Conservation (phyloP, 2,329 filamentous ascomycete genomes). For the Nemania serpens region DNA sequence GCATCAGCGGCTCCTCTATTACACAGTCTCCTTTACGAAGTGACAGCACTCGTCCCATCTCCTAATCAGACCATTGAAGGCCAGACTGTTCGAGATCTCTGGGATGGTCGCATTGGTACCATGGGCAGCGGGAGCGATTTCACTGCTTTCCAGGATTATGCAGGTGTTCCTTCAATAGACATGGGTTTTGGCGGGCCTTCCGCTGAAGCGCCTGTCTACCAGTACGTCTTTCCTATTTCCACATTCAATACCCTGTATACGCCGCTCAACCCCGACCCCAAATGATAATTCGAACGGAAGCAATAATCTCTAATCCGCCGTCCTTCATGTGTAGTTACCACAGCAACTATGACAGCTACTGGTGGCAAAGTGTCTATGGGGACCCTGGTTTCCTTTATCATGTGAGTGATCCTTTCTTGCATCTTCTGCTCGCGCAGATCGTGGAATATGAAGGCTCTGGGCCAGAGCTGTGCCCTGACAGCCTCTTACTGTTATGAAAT, state of each 20-base stretch:
- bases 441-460: no score
- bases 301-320: conserved; percentile 5
- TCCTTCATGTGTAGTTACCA: conserved; percentile 61
- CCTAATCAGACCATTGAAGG: conserved; percentile 75
- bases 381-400: conserved; percentile 73
- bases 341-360: conserved; percentile 87
- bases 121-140: conserved; percentile 78
- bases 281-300: not conserved
- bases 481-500: no score
- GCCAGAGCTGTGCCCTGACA: no score
- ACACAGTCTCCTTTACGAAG: conserved; percentile 72
- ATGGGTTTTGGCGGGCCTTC: conserved; percentile 58
- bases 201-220: conserved; percentile 64
- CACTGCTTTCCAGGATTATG: conserved; percentile 75
- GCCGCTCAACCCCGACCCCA: not conserved
- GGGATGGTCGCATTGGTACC: conserved; percentile 64
- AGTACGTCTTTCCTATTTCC: conserved; percentile 41
- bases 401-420: conserved; percentile 5
- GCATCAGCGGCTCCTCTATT: conserved; percentile 75
- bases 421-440: no score
- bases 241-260: not conserved
- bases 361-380: conserved; percentile 85
- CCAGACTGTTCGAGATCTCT: conserved; percentile 71
- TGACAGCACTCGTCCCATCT: conserved; percentile 65
- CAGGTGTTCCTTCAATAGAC: conserved; percentile 68